A percentile compares a stretch with the other conserved stretches of the same genome.
phyloP scores from a whole-genome alignment of 805 yeast species.

The Zygotorulaspora chibaensis region DNA sequence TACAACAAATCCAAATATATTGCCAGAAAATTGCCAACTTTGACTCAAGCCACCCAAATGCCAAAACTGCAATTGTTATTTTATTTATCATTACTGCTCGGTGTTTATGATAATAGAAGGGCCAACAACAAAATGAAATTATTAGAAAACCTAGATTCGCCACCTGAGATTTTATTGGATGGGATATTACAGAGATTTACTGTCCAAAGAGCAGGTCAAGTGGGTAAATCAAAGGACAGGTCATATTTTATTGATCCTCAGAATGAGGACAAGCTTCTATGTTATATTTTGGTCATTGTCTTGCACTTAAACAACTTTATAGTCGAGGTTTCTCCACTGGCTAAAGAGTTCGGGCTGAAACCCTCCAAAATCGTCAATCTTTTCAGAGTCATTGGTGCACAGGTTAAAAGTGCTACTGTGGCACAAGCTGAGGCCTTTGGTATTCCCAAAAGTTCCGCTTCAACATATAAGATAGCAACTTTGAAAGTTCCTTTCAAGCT shows the following conservation, averaged over 20 bases:
- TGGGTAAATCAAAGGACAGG: constrained; percentile 71
- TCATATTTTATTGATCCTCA: constrained; percentile 82
- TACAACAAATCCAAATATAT: constrained; percentile 54
- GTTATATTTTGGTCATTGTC: constrained; percentile 67
- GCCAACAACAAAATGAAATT: constrained; percentile 55
- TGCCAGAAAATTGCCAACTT: constrained; percentile 41
- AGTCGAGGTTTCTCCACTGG: constrained; percentile 74
- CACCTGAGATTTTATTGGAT: constrained; percentile 70
- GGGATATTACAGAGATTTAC: constrained; percentile 72
- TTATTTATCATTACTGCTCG: constrained; percentile 74
- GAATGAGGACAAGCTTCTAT: constrained; percentile 79
- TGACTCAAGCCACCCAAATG: constrained; percentile 44
- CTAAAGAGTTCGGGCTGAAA: constrained; percentile 77
- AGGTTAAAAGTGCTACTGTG: constrained; percentile 62
- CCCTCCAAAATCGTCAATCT: constrained; percentile 66
- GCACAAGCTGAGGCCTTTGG: constrained; percentile 74
- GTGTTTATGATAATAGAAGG: constrained; percentile 72
- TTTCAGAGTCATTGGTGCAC: constrained; percentile 79
- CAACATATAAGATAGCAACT: constrained; percentile 71
- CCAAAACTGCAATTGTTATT: constrained; percentile 66
- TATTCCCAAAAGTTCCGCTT: constrained; percentile 54
- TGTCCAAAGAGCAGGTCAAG: constrained; percentile 54
- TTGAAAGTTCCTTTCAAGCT: constrained; percentile 84
- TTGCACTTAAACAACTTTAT: constrained; percentile 72
- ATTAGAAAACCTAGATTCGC: constrained; percentile 56